Evolutionary conservation across 73 alveolate species (phyloP), one percentile per base, ranked within the genome.

Genomic region (Symbiodinium pilosum): DNA sequence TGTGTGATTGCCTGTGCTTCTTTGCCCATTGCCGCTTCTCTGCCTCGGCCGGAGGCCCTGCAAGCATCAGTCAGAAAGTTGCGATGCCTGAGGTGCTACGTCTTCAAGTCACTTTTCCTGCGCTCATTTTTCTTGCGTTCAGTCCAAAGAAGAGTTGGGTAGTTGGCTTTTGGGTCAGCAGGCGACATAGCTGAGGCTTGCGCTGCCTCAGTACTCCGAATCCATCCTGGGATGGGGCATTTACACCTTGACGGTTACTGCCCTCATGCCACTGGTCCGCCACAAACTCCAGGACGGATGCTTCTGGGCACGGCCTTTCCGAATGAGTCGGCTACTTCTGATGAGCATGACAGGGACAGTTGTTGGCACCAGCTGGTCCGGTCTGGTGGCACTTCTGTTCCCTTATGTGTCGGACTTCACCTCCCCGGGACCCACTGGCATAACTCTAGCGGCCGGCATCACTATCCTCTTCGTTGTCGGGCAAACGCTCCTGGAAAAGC

Each of bases 191-290:
- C 77, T 36, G 28, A 64, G 77, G 87, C 77, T 88, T 83, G 95
- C 95, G 34, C 44, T 88, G 86, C 95, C 95, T 26, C 87, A 88
- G 54, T 88, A 88, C 71, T 88, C 95, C 24, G 95, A 88, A 73
- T 64, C 71, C 56, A 38, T 88, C 34, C 20, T 41, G 47, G 87
- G 87, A 88, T 88, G 95, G 95, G 44, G 73, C 39, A 28, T 59
- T 44, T 88, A 88, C 73, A 88, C 95, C 28, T 36, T 64, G 47
- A 32, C 68, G 43, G 95, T 88, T 44, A 88, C 95, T 1, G 71
- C 75, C 26, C 44, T 88, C 38, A 88, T 88, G 95, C 95, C 95
- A 0, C 38, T 88, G 40, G 86, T 88, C 11, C 77, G 77, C 40
- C 38, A 64, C 77, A 64, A 64, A 36, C 77, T 64, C 77, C 77